Base-by-base conservation (phyloP, 2,329 filamentous ascomycete genomes). In the Cladophialophora bantiana region DNA sequence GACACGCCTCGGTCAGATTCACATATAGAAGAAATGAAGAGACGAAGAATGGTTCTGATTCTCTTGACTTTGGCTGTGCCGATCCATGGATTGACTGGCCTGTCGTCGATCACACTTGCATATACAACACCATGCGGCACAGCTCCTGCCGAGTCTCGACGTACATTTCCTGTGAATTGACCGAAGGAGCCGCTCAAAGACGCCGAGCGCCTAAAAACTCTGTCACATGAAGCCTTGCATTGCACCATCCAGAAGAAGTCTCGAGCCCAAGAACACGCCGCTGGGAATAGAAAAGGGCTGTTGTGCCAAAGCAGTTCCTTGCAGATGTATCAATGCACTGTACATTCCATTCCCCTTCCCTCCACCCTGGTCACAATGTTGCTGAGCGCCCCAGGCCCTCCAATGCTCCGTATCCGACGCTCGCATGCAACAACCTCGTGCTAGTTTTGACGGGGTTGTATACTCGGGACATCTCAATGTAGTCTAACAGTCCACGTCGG, bases 201-300 rank as follows among this genome's bases (percentile, higher is more conserved):
- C 36, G 50, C 60, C 52, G 60, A 56, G 59, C 45, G 40, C 10
- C 59, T 61, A 61, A 61, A 10, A 10, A 38, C 59, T 3, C 26
- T 26, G 59, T 61, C 59, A 54, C 59, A 61, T 61, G 59, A 61
- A 61, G 45, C 59, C 45, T 38, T 52, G 59, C 59, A 61, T 54
- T 18, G 45, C 18, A 18, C 45, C 45, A 50, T 50, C 45, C 45
- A 50, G 45, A 26, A 50, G 2, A 18, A 50, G 45, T 2, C 40
- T 20, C 20, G 20, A 40, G 54, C 20, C 31, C 31, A 5, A 57
- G 61, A 48, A 57, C 45, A 36, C 7, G 45, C 32, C 26, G 20
- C 34, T 53, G 38, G 18, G 18, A 58, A 53, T 34, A 60, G 26
- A 42, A 13, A 15, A 60, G 13, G 42, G 26, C 31, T 5, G 20